Base-by-base conservation (phyloP, 257 asterid species). In the Anisodus tanguticus region DNA sequence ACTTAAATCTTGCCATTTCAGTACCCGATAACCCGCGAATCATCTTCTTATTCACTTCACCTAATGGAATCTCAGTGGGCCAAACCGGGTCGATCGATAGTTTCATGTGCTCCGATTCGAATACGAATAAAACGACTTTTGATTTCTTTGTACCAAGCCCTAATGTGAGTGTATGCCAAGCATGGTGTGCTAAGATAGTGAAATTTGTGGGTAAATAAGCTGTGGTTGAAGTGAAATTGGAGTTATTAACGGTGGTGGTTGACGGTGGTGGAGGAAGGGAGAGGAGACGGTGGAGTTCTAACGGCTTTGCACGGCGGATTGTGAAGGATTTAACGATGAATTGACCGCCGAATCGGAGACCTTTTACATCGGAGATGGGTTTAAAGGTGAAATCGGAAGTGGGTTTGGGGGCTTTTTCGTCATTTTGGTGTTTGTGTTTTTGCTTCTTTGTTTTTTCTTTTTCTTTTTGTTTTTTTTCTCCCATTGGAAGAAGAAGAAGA, bases 181-280 rank as follows among this genome's bases (percentile, higher is more conserved):
- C 99, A 84, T 92, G 97, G 88, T 97, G 99, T 0, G 99, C 99
- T 37, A 97, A 91, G 86, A 97, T 97, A 35, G 99, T 97, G 92
- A 97, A 97, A 84, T 97, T 97, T 16, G 98, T 95, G 8, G 99
- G 98, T 57, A 97, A 82, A 86, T 86, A 97, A 0, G 94, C 93
- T 64, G 97, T 90, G 81, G 95, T 89, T 69, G 99, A 97, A n/a
- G 94, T 84, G 83, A 97, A 91, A 81, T 3, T 84, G 11, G 19
- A 37, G 58, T 2, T 77, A 63, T 51, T 68, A 66, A 2, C 45
- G 39, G 62, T 49, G 84, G 51, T 45, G 60, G 82, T 59, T 47
- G 72, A 80, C 39, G 64, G 83, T 41, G 83, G 35, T 19, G 92
- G 91, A 3, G 91, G 91, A 5, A 97, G 93, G 4, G 92, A 91